Evolutionary conservation across 1,139 yeast genomes (phyloP).

Genomic region (Debaryomyces fabryi): DNA sequence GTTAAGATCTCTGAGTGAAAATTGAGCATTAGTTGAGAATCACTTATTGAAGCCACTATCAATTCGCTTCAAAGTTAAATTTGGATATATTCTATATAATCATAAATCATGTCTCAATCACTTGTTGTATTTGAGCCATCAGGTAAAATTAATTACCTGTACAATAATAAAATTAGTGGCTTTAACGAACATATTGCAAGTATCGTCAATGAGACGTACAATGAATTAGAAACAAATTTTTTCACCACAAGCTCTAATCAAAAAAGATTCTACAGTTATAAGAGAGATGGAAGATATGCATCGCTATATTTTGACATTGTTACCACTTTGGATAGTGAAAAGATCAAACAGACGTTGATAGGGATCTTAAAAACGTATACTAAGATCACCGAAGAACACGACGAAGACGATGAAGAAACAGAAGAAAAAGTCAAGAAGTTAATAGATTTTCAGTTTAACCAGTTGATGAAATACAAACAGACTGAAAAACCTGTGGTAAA

Average conservation of each 20-base stretch:
- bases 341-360: conserved; percentile 35
- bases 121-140: conserved; percentile 41
- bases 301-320: conserved; percentile 47
- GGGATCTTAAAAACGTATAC: conserved; percentile 40
- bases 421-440: conserved; percentile 32
- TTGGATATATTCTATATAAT: not conserved
- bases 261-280: conserved; percentile 40
- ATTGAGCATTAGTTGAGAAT: not conserved
- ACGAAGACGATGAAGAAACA: conserved; percentile 21
- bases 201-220: conserved; percentile 41
- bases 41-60: not conserved
- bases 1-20: conserved; percentile 4
- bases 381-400: conserved; percentile 31
- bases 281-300: conserved; percentile 33
- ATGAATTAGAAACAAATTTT: conserved; percentile 38
- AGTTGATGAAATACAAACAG: conserved; percentile 36
- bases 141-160: conserved; percentile 42
- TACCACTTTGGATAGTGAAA: conserved; percentile 44
- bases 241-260: conserved; percentile 36
- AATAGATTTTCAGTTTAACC: conserved; percentile 44
- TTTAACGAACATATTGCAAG: conserved; percentile 44
- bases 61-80: not conserved
- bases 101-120: conserved; percentile 31
- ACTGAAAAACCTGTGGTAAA: conserved; percentile 12
- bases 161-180: conserved; percentile 39